phyloP scores from a whole-genome alignment of 768 basidiomycete species.

The Leccinum boreale region DNA sequence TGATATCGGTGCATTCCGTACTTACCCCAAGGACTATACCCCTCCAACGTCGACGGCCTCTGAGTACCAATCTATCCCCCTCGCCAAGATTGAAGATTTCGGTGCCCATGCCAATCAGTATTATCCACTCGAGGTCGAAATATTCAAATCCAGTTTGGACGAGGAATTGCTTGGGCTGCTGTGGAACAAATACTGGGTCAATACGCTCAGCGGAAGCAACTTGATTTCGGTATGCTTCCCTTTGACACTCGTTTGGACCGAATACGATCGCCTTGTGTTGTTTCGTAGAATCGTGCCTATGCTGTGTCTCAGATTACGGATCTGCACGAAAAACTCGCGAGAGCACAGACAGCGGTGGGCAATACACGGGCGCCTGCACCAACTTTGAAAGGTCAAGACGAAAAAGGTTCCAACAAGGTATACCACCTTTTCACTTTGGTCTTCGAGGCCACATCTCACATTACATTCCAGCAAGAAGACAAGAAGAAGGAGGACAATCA shows the following conservation, averaged over 20 bases:
- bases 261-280: neutral
- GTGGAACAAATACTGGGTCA: slow-evolving; percentile 99
- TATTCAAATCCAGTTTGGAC: slow-evolving; percentile 92
- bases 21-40: slow-evolving; percentile 93
- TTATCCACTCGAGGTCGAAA: slow-evolving; percentile 90
- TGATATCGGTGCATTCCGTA: slow-evolving; percentile 98
- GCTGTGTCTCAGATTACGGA: slow-evolving; percentile 89
- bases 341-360: slow-evolving; percentile 57
- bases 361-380: slow-evolving; percentile 60
- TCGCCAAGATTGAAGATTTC: slow-evolving; percentile 98
- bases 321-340: slow-evolving; percentile 83
- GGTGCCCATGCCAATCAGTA: slow-evolving; percentile 98
- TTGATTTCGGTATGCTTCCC: slow-evolving; percentile 71
- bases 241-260: neutral
- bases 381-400: slow-evolving; percentile 49
- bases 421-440: neutral
- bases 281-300: slow-evolving; percentile 82
- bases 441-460: neutral
- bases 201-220: slow-evolving; percentile 91
- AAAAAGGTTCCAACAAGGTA: slow-evolving; percentile 44
- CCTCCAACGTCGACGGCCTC: slow-evolving; percentile 68
- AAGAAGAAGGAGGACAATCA: slow-evolving; percentile 89
- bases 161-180: slow-evolving; percentile 82
- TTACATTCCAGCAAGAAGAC: slow-evolving; percentile 43
- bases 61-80: slow-evolving; percentile 94